Evolutionary conservation across 2,329 filamentous ascomycete species (phyloP), one percentile per base, ranked within the genome.

Genomic region (Exophiala calicioides): DNA sequence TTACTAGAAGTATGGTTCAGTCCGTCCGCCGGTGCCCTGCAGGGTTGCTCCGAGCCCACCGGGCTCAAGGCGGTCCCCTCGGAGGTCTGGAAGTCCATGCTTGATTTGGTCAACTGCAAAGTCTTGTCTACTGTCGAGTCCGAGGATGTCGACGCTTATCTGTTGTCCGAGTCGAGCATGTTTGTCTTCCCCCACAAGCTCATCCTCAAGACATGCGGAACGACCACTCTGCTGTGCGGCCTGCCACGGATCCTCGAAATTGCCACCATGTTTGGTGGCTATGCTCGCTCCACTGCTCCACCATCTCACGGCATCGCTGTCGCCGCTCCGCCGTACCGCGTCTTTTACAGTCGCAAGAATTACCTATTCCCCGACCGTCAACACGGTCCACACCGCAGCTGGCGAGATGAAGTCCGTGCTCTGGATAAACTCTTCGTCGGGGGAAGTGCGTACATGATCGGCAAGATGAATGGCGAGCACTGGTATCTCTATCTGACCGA

Each of bases 141-240:
- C 18, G 90, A 95, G 55, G 85, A 91, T 65, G 86, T 97, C 60
- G 93, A 98, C 65, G 91, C 93, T 57, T 98, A 98, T 66, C 82
- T 98, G 5, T 79, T 98, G 45, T 98, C 93, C 55, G 93, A 98
- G 73, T 97, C 93, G 30, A 97, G 93, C 86, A 95, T 98, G 90
- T 98, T 98, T 67, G 89, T 98, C 60, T 98, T 95, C 70, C 90
- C 90, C n/a, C 93, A 98, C 80, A 98, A 98, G 78, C 80, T 98
- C 56, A 95, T 98, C 52, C 77, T 98, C 58, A 98, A 98, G 81
- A 98, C 93, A 5, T 98, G 93, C 63, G 93, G 93, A 51, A 98
- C 93, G 18, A 98, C 93, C 10, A 98, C 93, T 2, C 75, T 98
- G 42, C 80, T 98, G 5, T 85, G 87, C 36, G 93, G 93, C 15